Base-by-base conservation (phyloP, 2,329 filamentous ascomycete species). In the Exutisphaerella laricina region DNA sequence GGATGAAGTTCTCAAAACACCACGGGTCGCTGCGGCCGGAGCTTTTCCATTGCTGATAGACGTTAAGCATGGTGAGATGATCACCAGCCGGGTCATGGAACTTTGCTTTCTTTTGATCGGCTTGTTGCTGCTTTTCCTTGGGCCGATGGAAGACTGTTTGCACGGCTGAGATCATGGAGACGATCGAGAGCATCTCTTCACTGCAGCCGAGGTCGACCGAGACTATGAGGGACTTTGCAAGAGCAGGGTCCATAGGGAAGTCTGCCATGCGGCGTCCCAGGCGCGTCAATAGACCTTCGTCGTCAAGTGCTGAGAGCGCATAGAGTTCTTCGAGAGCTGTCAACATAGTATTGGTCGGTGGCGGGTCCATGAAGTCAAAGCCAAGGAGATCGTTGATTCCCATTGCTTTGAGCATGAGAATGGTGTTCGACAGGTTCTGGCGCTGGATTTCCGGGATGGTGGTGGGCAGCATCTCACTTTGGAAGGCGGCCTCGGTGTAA, bases 281-380 rank as follows among this genome's bases (percentile, higher is more conserved):
- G 5, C 92, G 81, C 0, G 92, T 98, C 2, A 98, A 71, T 0
- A 98, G 75, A 10, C 92, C 92, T 74, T 98, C 92, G 57, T 98
- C 90, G 52, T 98, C 92, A 0, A 98, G 74, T 0, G 90, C 90
- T 3, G 84, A 88, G 8, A 98, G 72, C 1, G 88, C 88, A 60
- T 98, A 98, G 0, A 98, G 74, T 62, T 97, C 92, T 67, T 98
- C 94, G 3, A 98, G 72, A 0, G 92, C 92, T 37, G 88, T 94
- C 51, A 98, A 77, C 88, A 97, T 96, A 9, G 92, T 97, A 59
- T 97, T 96, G 21, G 92, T 92, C 0, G 92, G 92, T 0, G 92
- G 92, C 0, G 92, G 89, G 58, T 98, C 92, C 90, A 98, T 97
- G 58, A 98, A 98, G 67, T 97, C 90, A 59, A 98, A 98, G 61